Base-by-base conservation (phyloP, 176 grass and related monocot species). In the Cenchrus purpureus region DNA sequence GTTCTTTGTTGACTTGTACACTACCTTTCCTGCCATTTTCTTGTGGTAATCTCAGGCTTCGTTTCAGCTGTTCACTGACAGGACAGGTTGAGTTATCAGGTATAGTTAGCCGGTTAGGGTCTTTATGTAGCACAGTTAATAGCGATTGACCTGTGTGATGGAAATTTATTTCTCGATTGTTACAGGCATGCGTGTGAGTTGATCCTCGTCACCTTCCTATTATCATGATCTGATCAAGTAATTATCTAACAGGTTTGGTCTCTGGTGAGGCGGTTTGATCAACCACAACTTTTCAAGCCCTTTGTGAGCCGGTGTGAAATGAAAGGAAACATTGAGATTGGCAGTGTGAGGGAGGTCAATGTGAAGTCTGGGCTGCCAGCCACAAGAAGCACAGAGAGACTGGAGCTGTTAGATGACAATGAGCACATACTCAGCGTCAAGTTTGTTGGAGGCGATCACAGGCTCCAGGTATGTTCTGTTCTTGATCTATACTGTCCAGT, bases 201-300 rank as follows among this genome's bases (percentile, higher is more conserved):
- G 68, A 63, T 61, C 40, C 6, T 42, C 5, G 32, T 43, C 15
- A 82, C 12, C 28, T 54, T 42, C 29, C 28, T 29, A 83, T 4
- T 40, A 77, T 76, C 28, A 51, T 70, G 53, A 2, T 8, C 28
- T 51, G 31, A 87, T 79, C 65, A 67, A 77, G 42, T 80, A 72
- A 46, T 73, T 48, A 0, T 76, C 16, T 88, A 73, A 8, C 76
- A 98, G 95, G 95, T 98, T 72, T 98, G 95, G 95, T 98, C 95
- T 85, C 85, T 98, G 73, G 95, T 95, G 85, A 95, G 95, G 91
- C 88, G 95, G 64, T 98, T 98, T 82, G 95, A 98, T 94, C 92
- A 98, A 78, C 95, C 95, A 8, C 88, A 98, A 42, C 91, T 92
- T 74, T 98, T 95, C 91, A 98, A 98, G 89, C 95, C 95, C 45